A percentile compares a stretch with the other conserved stretches of the same genome.
phyloP scores from a whole-genome alignment of 345 rosid species.

The Erodium maritimum region DNA sequence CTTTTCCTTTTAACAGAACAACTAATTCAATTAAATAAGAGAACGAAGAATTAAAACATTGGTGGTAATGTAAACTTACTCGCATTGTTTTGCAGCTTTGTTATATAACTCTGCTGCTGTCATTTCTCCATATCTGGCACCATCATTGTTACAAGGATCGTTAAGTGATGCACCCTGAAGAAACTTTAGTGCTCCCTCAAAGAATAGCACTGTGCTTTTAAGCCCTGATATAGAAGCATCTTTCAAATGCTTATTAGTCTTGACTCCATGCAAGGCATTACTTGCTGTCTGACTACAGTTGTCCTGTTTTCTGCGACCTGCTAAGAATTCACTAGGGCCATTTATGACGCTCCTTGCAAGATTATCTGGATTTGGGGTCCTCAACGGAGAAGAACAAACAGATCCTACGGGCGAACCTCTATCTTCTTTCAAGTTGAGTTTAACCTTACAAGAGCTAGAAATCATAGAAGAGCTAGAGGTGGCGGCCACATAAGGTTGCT shows the following conservation, averaged over 20 bases:
- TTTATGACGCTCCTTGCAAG: not conserved
- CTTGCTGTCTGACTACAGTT: not conserved
- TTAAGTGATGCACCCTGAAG: slow-evolving; percentile 11
- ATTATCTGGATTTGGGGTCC: not conserved
- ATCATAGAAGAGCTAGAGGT: not conserved
- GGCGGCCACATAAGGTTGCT: not conserved
- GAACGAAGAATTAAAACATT: not conserved
- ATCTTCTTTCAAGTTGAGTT: not conserved
- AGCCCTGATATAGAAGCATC: not conserved
- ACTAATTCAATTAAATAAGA: not conserved
- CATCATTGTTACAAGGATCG: not conserved
- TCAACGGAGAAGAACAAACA: not conserved
- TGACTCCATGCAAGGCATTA: not conserved
- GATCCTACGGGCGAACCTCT: not conserved
- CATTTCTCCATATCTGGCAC: slow-evolving; percentile 7
- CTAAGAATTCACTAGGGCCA: not conserved
- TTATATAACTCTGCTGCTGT: slow-evolving; percentile 1
- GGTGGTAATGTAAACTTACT: slow-evolving; percentile 4
- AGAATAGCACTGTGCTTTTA: slow-evolving; percentile 6
- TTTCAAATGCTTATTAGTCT: not conserved
- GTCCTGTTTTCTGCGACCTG: not conserved
- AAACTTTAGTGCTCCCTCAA: slow-evolving; percentile 13
- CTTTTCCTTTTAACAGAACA: too few relatives aligned
- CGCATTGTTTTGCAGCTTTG: slow-evolving; percentile 7
- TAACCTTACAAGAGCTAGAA: not conserved